Conservation (phyloP, 768 basidiomycete species). For the Hygrocybe punicea region DNA sequence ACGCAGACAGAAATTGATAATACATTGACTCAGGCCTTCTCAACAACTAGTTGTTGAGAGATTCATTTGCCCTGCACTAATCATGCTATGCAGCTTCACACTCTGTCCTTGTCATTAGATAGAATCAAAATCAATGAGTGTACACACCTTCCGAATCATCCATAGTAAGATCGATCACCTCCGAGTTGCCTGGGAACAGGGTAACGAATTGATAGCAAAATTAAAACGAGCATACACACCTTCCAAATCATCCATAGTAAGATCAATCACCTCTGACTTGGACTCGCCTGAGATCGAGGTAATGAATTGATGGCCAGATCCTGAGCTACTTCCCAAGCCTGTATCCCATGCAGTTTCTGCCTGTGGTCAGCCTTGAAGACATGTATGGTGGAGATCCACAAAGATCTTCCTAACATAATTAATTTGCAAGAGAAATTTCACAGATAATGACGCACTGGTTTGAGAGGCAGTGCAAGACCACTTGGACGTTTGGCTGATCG, state of each 20-base stretch:
- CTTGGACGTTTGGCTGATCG: background rate
- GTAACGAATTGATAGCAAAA: background rate
- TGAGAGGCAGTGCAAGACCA: background rate
- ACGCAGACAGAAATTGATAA: too few species aligned
- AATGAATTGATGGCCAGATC: too few species aligned
- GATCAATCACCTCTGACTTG: background rate
- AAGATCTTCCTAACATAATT: background rate
- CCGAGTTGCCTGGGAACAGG: background rate
- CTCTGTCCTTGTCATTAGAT: too few species aligned
- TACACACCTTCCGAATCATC: slow-evolving; percentile 2
- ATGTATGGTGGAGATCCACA: background rate
- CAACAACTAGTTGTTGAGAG: too few species aligned
- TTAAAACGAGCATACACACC: too few species aligned
- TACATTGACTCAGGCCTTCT: too few species aligned
- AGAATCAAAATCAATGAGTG: too few species aligned
- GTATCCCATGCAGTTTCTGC: background rate
- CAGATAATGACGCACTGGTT: background rate
- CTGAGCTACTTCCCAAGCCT: too few species aligned
- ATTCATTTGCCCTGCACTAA: too few species aligned
- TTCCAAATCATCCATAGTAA: background rate
- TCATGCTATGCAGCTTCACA: too few species aligned
- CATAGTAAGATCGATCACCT: slow-evolving; percentile 15
- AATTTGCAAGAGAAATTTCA: background rate
- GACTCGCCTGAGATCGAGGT: background rate
- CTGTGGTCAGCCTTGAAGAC: background rate